Conservation (phyloP, 2,329 filamentous ascomycete species). For the Dactylonectria estremocensis region DNA sequence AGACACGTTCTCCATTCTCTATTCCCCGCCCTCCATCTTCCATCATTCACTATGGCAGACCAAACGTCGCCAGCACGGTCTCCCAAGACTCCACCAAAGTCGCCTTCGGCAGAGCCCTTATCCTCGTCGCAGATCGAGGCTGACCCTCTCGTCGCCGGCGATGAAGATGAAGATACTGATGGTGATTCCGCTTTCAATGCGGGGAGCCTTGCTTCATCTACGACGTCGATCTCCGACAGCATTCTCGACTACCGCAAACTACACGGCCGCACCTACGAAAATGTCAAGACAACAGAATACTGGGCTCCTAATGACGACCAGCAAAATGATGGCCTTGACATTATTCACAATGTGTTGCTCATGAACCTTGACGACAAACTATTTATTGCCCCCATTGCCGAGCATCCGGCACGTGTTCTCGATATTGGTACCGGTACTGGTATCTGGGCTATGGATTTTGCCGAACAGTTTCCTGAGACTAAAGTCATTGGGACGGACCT, state of each 20-base stretch:
- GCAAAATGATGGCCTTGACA: slow-evolving; percentile 46
- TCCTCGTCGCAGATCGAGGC: no score
- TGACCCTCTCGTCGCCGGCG: no score
- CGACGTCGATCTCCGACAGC: slow-evolving; percentile 24
- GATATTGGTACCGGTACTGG: slow-evolving; percentile 30
- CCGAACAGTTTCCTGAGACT: slow-evolving; percentile 60
- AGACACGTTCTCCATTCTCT: no score
- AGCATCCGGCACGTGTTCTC: slow-evolving; percentile 59
- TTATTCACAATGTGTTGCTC: slow-evolving; percentile 46
- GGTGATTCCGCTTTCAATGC: neutral
- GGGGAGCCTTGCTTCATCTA: slow-evolving; percentile 19
- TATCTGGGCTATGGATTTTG: slow-evolving; percentile 57
- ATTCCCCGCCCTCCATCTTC: no score
- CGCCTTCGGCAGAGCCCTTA: no score
- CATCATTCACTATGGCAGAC: no score
- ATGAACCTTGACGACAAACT: slow-evolving; percentile 40
- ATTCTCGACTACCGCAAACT: slow-evolving; percentile 34
- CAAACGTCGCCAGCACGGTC: no score
- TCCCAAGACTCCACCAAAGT: no score
- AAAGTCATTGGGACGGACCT: slow-evolving; percentile 67
- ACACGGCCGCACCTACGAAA: slow-evolving; percentile 32
- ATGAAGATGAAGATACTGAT: neutral
- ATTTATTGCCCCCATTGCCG: slow-evolving; percentile 49
- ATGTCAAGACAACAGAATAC: slow-evolving; percentile 46
- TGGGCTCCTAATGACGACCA: slow-evolving; percentile 49